Base-by-base conservation (phyloP, 495 filamentous ascomycete genomes). In the Neurospora intermedia region DNA sequence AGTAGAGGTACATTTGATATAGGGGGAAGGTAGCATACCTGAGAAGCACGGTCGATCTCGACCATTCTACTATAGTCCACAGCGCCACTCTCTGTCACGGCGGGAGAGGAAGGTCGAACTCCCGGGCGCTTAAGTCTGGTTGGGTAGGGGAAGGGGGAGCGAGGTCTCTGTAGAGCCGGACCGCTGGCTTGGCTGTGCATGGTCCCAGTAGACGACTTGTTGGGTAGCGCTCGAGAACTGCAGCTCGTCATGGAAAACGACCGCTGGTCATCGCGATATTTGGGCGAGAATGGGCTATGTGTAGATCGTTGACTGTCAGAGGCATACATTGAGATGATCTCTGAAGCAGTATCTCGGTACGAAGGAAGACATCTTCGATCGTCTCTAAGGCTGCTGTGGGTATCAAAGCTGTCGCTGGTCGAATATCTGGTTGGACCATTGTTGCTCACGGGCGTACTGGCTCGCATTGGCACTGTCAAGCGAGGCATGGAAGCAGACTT, bases 81-180 rank as follows among this genome's bases (percentile, higher is more conserved):
- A 20, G 71, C 76, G 39, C 84, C 84, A 69, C 80, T 81, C 73
- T 88, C 87, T 31, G 85, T 88, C 69, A 88, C 75, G 54, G 88
- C 87, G 41, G 89, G 90, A 5, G 90, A 92, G 8, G 85, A 84
- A 16, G 90, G 88, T 31, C 89, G 86, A 73, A 91, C 88, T 16
- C 88, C 88, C 10, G 89, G 89, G 23, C 89, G 87, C 78, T 87
- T 89, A 31, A 91, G 82, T 40, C 89, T 85, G n/a, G 88, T 86
- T 9, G 89, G 89, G 75, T 91, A 91, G 11, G 85, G 84, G 77
- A 89, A 90, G 1, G 89, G 90, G 27, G 88, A 90, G 35, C 87
- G 84, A 45, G 89, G 89, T 13, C 89, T 83, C 73, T 86, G 85
- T 48, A 85, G 77, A 71, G 76, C 74, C 8, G 75, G 76, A 43